Evolutionary conservation across 2,329 filamentous ascomycete species (phyloP).

Genomic region (Colletotrichum sp.): DNA sequence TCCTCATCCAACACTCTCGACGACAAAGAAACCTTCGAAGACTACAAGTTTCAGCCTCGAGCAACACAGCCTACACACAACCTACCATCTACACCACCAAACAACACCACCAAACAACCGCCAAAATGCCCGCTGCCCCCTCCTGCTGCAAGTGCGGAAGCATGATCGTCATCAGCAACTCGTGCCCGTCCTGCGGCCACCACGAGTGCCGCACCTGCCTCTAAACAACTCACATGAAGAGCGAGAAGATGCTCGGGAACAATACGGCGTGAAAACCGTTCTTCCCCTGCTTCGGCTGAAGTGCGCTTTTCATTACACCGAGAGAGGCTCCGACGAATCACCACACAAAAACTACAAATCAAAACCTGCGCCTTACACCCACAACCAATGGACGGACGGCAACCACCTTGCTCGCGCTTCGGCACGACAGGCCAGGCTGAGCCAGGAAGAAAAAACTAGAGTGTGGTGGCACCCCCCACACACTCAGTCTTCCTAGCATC

Average conservation of each 20-base stretch:
- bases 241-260: neutral
- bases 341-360: neutral
- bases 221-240: constrained; percentile 19
- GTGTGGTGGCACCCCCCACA: neutral
- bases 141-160: constrained; percentile 62
- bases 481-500: neutral
- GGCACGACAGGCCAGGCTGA: neutral
- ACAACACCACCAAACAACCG: constrained; percentile 6
- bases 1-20: neutral
- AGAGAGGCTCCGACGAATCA: constrained; percentile 14
- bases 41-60: neutral
- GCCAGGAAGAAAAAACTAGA: neutral
- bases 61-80: neutral
- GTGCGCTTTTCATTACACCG: constrained; percentile 2
- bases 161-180: constrained; percentile 63
- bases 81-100: constrained; percentile 20
- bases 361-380: neutral
- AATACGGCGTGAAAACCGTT: neutral
- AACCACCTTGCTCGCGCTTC: neutral
- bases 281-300: neutral
- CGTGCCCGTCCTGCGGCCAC: constrained; percentile 56
- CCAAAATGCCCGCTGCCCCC: constrained; percentile 49
- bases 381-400: neutral
- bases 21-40: neutral
- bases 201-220: constrained; percentile 54